Base-by-base conservation (phyloP, 2,329 filamentous ascomycete species). In the Byssochlamys sp. region DNA sequence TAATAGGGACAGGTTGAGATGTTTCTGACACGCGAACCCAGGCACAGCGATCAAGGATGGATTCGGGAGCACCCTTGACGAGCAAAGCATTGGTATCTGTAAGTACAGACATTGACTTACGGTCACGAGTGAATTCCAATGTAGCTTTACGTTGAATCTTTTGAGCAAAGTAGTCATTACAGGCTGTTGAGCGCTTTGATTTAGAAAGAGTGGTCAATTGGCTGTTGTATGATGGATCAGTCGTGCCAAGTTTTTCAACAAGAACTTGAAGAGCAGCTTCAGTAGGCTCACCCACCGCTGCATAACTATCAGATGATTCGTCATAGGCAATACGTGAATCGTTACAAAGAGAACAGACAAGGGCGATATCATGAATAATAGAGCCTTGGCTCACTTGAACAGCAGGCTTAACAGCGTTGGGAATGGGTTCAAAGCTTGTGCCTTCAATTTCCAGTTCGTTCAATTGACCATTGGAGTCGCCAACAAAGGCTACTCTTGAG, bases 91-190 rank as follows among this genome's bases (percentile, higher is more conserved):
- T 78, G 57, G 83, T 86, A 56, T 82, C 81, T 63, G 87, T 82
- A 61, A 97, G 78, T 31, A 99, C 94, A 53, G 94, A 99, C 94
- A 99, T 99, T 75, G 92, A 97, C 84, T 99, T 99, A 61, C 94
- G 85, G 74, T 99, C 94, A 66, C 94, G 86, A 1, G 94, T 97
- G 76, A 99, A 99, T 72, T 99, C 94, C 67, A 90, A 99, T 10
- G 91, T 96, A 7, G 91, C 87, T 57, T 96, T 80, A 48, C 88
- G 85, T 55, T 85, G 84, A 54, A 86, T 83, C 63, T 84, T 81
- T 64, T 84, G 81, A 76, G 95, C 91, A 71, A 96, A 96, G 75
- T 86, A 86, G 62, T 85, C 82, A 78, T 90, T 97, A 59, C 90
- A 85, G 66, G 87, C 84, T 77, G 97, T 88, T 48, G 94, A 80